phyloP scores from a whole-genome alignment of 2,329 filamentous ascomycete genomes.

The Penicillium expansum region DNA sequence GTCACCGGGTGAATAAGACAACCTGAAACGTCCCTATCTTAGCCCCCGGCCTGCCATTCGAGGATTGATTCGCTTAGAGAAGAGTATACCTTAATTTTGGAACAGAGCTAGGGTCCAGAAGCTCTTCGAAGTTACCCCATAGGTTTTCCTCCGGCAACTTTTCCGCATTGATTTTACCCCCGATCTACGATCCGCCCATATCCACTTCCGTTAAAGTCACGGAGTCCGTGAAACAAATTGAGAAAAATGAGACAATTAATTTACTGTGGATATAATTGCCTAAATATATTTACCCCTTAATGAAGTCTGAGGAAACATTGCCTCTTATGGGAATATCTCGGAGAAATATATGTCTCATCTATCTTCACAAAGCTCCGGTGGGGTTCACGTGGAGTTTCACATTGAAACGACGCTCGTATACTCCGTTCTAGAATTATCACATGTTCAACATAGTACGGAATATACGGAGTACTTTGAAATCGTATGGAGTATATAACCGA shows the following conservation, averaged over 20 bases:
- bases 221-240: too few relatives aligned
- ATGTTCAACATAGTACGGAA: too few relatives aligned
- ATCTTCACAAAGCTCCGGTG: neutral
- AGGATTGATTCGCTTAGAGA: conserved; percentile 11
- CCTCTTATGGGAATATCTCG: neutral
- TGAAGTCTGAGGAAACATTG: neutral
- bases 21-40: conserved; percentile 7
- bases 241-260: neutral
- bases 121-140: neutral
- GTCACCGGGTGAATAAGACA: neutral
- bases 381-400: neutral
- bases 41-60: conserved; percentile 5
- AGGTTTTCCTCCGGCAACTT: neutral
- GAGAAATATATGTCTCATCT: neutral
- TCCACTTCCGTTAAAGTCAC: too few relatives aligned
- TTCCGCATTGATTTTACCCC: neutral
- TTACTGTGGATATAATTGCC: neutral
- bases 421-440: too few relatives aligned
- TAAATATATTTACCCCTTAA: neutral
- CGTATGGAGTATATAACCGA: neutral
- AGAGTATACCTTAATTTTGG: neutral
- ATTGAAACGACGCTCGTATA: too few relatives aligned
- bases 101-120: neutral
- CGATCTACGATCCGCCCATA: too few relatives aligned
- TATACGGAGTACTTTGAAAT: too few relatives aligned